A percentile compares a stretch with the other conserved stretches of the same genome.
phyloP scores from a whole-genome alignment of 208 protist species.

The Crithidia brevicula region DNA sequence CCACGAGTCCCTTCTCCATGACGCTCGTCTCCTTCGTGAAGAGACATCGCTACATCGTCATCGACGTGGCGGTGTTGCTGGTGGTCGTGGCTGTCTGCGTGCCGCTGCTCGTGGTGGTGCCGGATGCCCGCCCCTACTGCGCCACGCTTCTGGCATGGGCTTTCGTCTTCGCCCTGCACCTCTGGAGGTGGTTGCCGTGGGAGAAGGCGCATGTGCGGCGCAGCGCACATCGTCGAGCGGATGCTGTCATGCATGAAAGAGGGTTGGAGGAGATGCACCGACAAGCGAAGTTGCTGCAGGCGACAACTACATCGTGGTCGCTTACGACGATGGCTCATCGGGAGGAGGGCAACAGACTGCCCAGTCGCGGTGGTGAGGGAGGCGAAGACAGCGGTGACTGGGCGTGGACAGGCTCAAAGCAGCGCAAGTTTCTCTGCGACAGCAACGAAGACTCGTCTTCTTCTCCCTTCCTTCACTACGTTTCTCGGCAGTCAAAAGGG shows the following conservation, averaged over 20 bases:
- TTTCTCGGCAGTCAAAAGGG: background rate
- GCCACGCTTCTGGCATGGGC: slow-evolving; percentile 26
- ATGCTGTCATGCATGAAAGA: slow-evolving; percentile 12
- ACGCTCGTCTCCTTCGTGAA: background rate
- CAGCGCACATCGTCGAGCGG: slow-evolving; percentile 20
- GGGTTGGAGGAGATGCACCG: slow-evolving; percentile 18
- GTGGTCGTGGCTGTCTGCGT: slow-evolving; percentile 20
- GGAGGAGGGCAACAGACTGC: background rate
- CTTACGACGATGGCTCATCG: background rate
- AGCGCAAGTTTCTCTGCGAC: slow-evolving; percentile 2
- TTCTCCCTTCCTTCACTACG: background rate
- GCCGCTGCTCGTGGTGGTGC: slow-evolving; percentile 19
- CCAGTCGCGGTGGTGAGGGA: background rate
- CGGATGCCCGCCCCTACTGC: slow-evolving; percentile 19
- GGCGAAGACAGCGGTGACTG: background rate
- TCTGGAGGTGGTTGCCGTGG: slow-evolving; percentile 26
- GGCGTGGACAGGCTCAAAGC: background rate
- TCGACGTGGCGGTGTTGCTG: slow-evolving; percentile 2
- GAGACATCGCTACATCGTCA: slow-evolving; percentile 9
- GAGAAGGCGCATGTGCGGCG: slow-evolving; percentile 11
- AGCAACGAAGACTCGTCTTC: background rate
- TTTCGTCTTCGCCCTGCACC: slow-evolving; percentile 17
- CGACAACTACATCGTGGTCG: background rate
- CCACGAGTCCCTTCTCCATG: background rate
- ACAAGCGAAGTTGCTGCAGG: background rate